Base-by-base conservation (phyloP, 192 early-diverging fungal genomes). In the Radiomyces spectabilis region DNA sequence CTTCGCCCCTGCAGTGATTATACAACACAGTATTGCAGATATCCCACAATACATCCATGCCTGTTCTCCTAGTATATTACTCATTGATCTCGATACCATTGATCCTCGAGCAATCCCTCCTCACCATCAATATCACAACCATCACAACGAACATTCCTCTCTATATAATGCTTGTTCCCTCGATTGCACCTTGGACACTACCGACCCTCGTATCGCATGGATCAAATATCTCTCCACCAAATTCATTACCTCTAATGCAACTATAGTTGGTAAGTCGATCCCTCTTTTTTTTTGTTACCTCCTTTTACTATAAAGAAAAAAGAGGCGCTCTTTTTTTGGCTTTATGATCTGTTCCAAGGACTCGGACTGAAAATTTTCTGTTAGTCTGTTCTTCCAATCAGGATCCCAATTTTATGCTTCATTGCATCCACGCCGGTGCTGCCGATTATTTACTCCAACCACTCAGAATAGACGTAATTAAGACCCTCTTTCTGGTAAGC, bases 361-460 rank as follows among this genome's bases (percentile, higher is more conserved):
- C 41, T n/a, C 16, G 22, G 22, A 42, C 22, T 19, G 4, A 10
- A 5, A 42, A 42, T 2, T 51, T 42, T 37, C 35, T 25, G 26
- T 3, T 35, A 65, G 63, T 65, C 0, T 59, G 32, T 27, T 59
- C 51, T 22, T 53, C 31, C 5, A 46, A 39, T 4, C 51, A 66
- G 37, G 30, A 51, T 19, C 29, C 57, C 0, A 24, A 29, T 1
- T 66, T 59, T 54, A 66, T 66, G 64, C 47, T 66, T 25, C 46
- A 60, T n/a, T 66, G 64, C 40, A 41, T 66, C 13, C 46, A 66
- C 45, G 52, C 51, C 19, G 64, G 64, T 38, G 64, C 64, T 35
- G 53, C 57, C 9, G 57, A 66, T 40, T 66, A 66, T 30, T 38
- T 66, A 22, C 26, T 66, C 21, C 54, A 59, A 49, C 64, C 64